phyloP scores from a whole-genome alignment of 2,329 filamentous ascomycete species.

The Atkinsonella hypoxylon region DNA sequence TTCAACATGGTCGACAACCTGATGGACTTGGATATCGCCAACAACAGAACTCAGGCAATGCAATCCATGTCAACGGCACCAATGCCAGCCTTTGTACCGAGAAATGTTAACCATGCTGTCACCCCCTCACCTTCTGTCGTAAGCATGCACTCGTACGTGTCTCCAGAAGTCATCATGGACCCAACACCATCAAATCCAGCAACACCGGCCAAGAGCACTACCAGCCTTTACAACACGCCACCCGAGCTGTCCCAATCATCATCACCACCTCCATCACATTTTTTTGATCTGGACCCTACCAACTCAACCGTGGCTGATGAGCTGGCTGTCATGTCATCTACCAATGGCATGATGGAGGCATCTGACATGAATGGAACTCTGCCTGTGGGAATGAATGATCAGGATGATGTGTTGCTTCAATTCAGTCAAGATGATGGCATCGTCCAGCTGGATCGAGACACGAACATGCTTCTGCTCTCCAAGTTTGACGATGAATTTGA shows the following conservation, averaged over 20 bases:
- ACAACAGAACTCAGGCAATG: slow-evolving; percentile 14
- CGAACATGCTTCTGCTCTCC: slow-evolving; percentile 36
- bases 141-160: slow-evolving; percentile 32
- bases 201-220: slow-evolving; percentile 38
- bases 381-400: slow-evolving; percentile 22
- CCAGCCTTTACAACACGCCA: slow-evolving; percentile 43
- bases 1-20: slow-evolving; percentile 37
- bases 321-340: slow-evolving; percentile 17
- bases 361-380: slow-evolving; percentile 21
- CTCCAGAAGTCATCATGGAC: slow-evolving; percentile 33
- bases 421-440: slow-evolving; percentile 32
- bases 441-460: slow-evolving; percentile 31
- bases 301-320: slow-evolving; percentile 20
- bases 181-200: slow-evolving; percentile 23
- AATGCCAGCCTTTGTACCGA: slow-evolving; percentile 22
- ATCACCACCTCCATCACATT: slow-evolving; percentile 38
- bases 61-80: slow-evolving; percentile 34
- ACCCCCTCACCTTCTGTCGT: slow-evolving; percentile 28
- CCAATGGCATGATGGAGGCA: slow-evolving; percentile 21
- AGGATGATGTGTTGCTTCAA: slow-evolving; percentile 31
- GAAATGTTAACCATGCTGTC: slow-evolving; percentile 21
- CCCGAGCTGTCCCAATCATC: slow-evolving; percentile 50
- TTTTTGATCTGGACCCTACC: slow-evolving; percentile 34
- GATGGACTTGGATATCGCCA: slow-evolving; percentile 28
- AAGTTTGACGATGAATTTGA: slow-evolving; percentile 45